Evolutionary conservation across 805 yeast genomes (phyloP), one percentile per base, ranked within the genome.

Genomic region (Myxozyma geophila): DNA sequence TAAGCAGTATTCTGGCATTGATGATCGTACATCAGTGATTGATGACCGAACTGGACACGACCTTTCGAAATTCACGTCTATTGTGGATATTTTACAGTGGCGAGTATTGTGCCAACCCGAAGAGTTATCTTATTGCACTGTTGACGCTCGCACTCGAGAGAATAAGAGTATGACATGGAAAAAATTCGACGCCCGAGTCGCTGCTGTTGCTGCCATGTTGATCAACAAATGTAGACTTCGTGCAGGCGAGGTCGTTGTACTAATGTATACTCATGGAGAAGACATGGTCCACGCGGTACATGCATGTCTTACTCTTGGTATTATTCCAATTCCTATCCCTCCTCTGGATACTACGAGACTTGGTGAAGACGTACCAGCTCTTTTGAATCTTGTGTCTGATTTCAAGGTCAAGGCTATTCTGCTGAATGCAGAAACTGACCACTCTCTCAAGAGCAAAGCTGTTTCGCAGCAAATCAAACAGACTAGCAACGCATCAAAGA

Each of bases 231-330:
- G 85, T 0, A 78, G 81, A 2, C 73, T 90, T 51, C 81, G 77
- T 59, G 80, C 89, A 1, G 96, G 96, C 0, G 89, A 88, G 58
- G 79, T 81, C 67, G 93, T 91, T 2, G 81, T 92, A 2, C 77
- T 95, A 70, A 87, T 92, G 87, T 92, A 90, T 73, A 88, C 96
- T 0, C 83, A 93, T 52, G 85, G 92, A 0, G 97, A 92, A 62
- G 98, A 95, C 66, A 93, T 85, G 72, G 84, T 88, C 5, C 85
- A 90, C 36, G 90, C 96, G 1, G 80, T 92, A 0, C 85, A 87
- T 75, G 98, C 99, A 0, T 93, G 98, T 73, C 83, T 93, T 74
- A 76, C 87, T 60, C 83, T 92, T 58, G 97, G 97, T 62, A 72
- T 91, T 4, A 81, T 89, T 2, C 90, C 95, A 0, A 81, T 93